Base-by-base conservation (phyloP, 202 grass and related monocot species). In the Elaeis oleifera region DNA sequence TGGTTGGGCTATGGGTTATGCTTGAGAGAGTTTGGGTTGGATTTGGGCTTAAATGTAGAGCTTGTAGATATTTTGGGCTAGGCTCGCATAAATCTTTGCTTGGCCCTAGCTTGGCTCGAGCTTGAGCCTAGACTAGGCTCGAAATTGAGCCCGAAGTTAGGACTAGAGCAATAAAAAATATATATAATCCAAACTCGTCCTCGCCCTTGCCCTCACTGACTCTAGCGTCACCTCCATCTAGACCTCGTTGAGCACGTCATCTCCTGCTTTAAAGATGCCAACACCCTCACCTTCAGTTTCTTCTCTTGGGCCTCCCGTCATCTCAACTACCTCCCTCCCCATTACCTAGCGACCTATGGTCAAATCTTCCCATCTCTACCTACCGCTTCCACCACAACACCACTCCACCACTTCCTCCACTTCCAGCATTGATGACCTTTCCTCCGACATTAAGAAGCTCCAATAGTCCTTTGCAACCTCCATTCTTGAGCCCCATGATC, bases 251-350 rank as follows among this genome's bases (percentile, higher is more conserved):
- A 90, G 57, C 69, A 76, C 18, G 79, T 85, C 26, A 79, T 90
- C 26, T 64, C 53, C 56, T 82, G 82, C 60, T 90, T 82, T 65
- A 82, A 82, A 51, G 76, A 70, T 23, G 59, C 82, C 29, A 75
- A 78, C 21, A 29, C 82, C 53, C 87, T 90, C 53, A 69, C 82
- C 18, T 76, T 90, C 49, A 65, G 69, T 66, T 90, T 78, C 65
- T 85, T 83, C 74, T 81, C 84, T 67, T 90, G 73, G 85, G 23
- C 69, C 69, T 89, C 79, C 60, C 83, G 71, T 68, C 84, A 76
- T 29, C 84, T 55, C 11, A 44, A 67, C 49, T 51, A 20, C 31
- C 79, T 69, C 83, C 74, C 23, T 77, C 25, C 91, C 76, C 5
- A 71, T 83, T 27, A 77, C 84, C 3, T 67, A 73, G 56, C 74